Conservation (phyloP, 495 filamentous ascomycete species). For the Penicillium dipodomyicola region DNA sequence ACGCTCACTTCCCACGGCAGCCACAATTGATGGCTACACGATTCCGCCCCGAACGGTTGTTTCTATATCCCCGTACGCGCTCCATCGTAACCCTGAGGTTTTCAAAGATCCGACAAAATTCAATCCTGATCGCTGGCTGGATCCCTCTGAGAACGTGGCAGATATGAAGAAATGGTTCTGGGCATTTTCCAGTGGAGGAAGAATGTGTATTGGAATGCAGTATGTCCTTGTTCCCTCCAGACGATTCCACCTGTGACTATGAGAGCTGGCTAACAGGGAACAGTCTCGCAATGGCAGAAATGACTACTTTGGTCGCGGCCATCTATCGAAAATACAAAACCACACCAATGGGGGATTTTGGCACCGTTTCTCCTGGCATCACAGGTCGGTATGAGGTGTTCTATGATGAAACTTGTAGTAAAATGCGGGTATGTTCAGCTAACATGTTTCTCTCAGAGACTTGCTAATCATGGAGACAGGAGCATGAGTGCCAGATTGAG, state of each 20-base stretch:
- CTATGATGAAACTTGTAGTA: slow-evolving; percentile 29
- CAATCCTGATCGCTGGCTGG: slow-evolving; percentile 58
- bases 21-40: slow-evolving; percentile 31
- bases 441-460: neutral
- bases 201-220: slow-evolving; percentile 72
- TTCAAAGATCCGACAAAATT: slow-evolving; percentile 54
- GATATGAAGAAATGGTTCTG: slow-evolving; percentile 66
- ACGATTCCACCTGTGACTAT: no score
- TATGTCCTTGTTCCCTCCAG: slow-evolving; percentile 26
- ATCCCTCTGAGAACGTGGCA: slow-evolving; percentile 21
- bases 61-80: slow-evolving; percentile 56
- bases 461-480: neutral
- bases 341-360: slow-evolving; percentile 17
- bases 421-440: neutral
- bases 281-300: slow-evolving; percentile 43
- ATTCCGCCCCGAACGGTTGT: slow-evolving; percentile 61
- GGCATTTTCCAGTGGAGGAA: slow-evolving; percentile 72
- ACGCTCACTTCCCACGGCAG: slow-evolving; percentile 29
- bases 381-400: slow-evolving; percentile 43
- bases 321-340: slow-evolving; percentile 38
- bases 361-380: slow-evolving; percentile 28
- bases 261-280: neutral
- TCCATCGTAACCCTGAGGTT: slow-evolving; percentile 58
- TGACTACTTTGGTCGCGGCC: slow-evolving; percentile 39
- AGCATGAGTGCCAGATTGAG: neutral